These are phyloP conservation scores for Aspergillus hiratsukae DNA, from an alignment of 2,329 filamentous ascomycete species.

Conservation along the genomic window DNA sequence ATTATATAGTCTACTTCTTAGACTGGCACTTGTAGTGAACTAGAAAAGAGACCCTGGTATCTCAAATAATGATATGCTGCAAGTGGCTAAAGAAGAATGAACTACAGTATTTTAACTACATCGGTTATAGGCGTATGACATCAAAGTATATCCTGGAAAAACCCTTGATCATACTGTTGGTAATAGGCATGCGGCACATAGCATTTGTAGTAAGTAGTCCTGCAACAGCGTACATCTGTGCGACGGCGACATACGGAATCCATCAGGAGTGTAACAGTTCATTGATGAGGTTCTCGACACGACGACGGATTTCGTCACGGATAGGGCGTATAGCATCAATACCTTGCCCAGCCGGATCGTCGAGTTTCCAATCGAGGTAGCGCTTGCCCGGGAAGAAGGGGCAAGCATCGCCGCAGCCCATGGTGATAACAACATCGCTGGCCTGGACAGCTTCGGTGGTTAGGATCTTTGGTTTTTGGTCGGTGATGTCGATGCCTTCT, in stretches of 20 bases:
- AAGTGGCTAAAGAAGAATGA: neutral
- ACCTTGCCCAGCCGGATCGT: constrained; percentile 22
- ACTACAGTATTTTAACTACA: neutral
- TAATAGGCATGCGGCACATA: neutral
- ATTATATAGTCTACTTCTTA: no score
- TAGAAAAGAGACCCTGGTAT: neutral
- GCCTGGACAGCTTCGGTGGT: constrained; percentile 18
- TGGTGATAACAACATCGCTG: constrained; percentile 24
- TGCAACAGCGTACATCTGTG: neutral
- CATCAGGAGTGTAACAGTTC: constrained; percentile 5
- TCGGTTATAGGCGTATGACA: no score
- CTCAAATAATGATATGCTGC: neutral
- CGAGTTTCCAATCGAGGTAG: constrained; percentile 24
- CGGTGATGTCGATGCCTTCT: constrained; percentile 21
- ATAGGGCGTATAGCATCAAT: constrained; percentile 19
- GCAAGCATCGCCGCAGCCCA: constrained; percentile 26
- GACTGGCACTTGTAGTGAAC: no score
- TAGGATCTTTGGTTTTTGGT: constrained; percentile 22
- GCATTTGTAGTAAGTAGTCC: neutral
- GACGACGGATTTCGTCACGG: constrained; percentile 19
- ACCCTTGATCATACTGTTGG: neutral
- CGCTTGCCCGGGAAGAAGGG: constrained; percentile 24
- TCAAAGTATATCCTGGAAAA: neutral
- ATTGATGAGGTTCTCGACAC: constrained; percentile 15
- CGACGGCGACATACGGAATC: neutral